Evolutionary conservation across 2,329 filamentous ascomycete genomes (phyloP).

Genomic region (Cladobotryum protrusum): DNA sequence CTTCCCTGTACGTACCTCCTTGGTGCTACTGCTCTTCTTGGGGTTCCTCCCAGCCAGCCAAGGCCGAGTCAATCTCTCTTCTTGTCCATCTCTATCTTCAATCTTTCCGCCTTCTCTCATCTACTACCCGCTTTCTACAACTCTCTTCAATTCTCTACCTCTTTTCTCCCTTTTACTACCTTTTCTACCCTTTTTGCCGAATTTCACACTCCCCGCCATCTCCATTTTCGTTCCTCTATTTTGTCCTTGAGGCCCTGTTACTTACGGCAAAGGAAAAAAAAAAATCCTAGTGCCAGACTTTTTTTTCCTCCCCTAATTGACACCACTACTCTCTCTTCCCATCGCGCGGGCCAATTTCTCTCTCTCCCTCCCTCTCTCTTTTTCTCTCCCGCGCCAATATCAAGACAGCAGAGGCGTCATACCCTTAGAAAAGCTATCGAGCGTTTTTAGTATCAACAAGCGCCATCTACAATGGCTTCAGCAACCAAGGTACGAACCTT

Average conservation of each 20-base stretch:
- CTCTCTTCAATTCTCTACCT: conserved; percentile 3
- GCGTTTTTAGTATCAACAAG: conserved; percentile 8
- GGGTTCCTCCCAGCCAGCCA: neutral
- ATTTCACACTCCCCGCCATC: too few relatives aligned
- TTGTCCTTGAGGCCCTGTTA: too few relatives aligned
- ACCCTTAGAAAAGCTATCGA: neutral
- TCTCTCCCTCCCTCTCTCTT: too few relatives aligned
- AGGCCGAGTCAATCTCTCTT: neutral
- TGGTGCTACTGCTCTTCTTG: neutral
- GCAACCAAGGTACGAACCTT: conserved; percentile 27
- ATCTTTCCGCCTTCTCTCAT: neutral
- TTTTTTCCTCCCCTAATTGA: neutral
- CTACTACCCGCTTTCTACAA: neutral
- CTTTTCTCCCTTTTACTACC: conserved; percentile 5
- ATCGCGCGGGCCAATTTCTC: too few relatives aligned
- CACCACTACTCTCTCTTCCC: too few relatives aligned
- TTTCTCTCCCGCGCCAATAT: neutral
- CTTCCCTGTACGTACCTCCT: too few relatives aligned
- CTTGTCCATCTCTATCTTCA: neutral
- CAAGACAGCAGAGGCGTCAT: conserved; percentile 3
- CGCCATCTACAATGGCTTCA: conserved; percentile 26
- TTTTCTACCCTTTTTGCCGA: too few relatives aligned
- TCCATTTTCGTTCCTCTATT: too few relatives aligned
- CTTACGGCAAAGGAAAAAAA: neutral
- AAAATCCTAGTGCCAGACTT: neutral